Base-by-base conservation (phyloP, 2,329 filamentous ascomycete genomes). In the Claviceps pazoutovae region DNA sequence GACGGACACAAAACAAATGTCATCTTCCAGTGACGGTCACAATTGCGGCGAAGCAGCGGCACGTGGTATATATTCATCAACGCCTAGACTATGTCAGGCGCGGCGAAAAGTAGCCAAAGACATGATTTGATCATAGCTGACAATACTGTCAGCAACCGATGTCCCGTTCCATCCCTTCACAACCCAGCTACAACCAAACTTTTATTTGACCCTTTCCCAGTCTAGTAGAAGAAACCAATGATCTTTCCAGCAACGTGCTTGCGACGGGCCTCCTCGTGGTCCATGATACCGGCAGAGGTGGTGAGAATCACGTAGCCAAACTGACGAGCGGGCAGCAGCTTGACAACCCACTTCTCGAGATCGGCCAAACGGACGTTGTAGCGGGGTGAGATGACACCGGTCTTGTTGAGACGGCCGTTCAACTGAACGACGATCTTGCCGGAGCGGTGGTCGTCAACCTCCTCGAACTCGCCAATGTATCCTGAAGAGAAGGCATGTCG, bases 371-470 rank as follows among this genome's bases (percentile, higher is more conserved):
- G 89, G 74, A 98, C 87, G 83, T 97, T 97, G 88, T 95, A 98
- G 73, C 93, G 88, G 72, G 93, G 93, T 61, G 85, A 93, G 83
- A 98, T 98, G 78, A 96, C 91, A 81, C 91, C 93, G 60, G 87
- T 93, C 85, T 97, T 96, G 87, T 96, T 96, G 74, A 96, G 82
- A 64, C 68, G 93, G 74, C 93, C 93, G 78, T 95, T 98, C 62
- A 98, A 86, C 83, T 98, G 93, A 68, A 98, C 93, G 66, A 98
- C 89, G 61, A 98, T 95, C 86, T 98, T 98, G 82, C 93, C 93
- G 69, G 90, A 93, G 73, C 93, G 89, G 84, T 98, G 93, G 79
- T 98, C 90, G 66, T 98, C 93, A 63, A 98, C 86, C 78, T 97
- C 89, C 81, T 98, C 93, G 74, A 97, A 98, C 78, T 97, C 91